Evolutionary conservation across 2,329 filamentous ascomycete genomes (phyloP).

Genomic region (Emericellopsis cladophorae): DNA sequence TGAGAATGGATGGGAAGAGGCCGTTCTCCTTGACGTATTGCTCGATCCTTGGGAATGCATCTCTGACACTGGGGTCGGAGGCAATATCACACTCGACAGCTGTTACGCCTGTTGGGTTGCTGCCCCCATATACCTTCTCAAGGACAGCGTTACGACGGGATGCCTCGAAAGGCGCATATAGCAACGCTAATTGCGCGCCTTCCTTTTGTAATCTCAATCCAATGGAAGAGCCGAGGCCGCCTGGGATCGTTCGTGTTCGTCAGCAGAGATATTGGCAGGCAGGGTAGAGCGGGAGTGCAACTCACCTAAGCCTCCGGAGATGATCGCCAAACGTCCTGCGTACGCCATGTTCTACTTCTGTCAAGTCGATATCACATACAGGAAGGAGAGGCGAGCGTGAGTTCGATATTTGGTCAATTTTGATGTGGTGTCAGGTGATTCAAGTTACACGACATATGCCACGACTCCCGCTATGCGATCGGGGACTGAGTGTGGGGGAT

Average conservation of each 20-base stretch:
- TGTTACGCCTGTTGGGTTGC: not conserved
- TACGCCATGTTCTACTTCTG: too few relatives aligned
- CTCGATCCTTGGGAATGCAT: constrained; percentile 3
- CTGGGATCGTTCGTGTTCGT: not conserved
- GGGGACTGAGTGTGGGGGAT: too few relatives aligned
- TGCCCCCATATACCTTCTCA: constrained; percentile 2
- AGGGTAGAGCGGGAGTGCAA: too few relatives aligned
- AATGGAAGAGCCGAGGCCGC: constrained; percentile 5
- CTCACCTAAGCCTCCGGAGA: too few relatives aligned
- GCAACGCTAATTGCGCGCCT: constrained; percentile 3
- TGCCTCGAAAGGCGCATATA: constrained; percentile 5
- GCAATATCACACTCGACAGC: constrained; percentile 5
- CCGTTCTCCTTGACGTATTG: not conserved
- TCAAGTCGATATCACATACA: too few relatives aligned
- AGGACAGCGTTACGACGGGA: constrained; percentile 1
- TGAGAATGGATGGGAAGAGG: constrained; percentile 2
- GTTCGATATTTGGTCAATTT: too few relatives aligned
- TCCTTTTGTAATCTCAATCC: constrained; percentile 1
- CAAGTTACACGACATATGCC: too few relatives aligned
- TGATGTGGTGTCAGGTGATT: too few relatives aligned
- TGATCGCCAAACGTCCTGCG: too few relatives aligned
- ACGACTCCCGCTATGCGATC: too few relatives aligned
- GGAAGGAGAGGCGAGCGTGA: too few relatives aligned
- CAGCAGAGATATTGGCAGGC: not conserved
- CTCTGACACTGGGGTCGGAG: constrained; percentile 2